These are phyloP conservation scores for Rosa persica DNA, from an alignment of 306 rosid species.

Conservation along the genomic window DNA sequence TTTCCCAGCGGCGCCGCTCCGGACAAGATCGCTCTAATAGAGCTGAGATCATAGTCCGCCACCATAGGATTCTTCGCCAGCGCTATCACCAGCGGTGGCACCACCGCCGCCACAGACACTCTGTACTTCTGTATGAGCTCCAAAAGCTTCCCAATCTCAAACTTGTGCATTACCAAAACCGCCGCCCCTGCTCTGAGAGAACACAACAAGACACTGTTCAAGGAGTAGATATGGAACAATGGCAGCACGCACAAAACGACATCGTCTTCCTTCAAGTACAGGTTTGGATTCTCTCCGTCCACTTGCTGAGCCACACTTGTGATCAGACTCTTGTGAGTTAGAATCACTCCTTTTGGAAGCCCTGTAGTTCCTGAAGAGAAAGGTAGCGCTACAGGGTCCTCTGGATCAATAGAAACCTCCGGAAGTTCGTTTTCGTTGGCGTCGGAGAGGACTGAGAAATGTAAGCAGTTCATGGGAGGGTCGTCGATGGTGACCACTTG, in stretches of 20 bases:
- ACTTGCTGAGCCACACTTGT: slow-evolving; percentile 93
- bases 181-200: slow-evolving; percentile 68
- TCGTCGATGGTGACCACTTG: slow-evolving; percentile 51
- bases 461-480: slow-evolving; percentile 64
- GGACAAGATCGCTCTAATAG: slow-evolving; percentile 56
- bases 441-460: slow-evolving; percentile 61
- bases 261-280: slow-evolving; percentile 51
- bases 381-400: slow-evolving; percentile 71
- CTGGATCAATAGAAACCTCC: slow-evolving; percentile 32
- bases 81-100: slow-evolving; percentile 82
- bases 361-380: slow-evolving; percentile 96
- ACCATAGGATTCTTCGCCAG: slow-evolving; percentile 72
- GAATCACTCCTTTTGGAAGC: slow-evolving; percentile 72
- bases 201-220: slow-evolving; percentile 61
- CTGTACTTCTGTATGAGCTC: slow-evolving; percentile 46
- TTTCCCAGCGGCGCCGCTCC: slow-evolving; percentile 95
- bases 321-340: slow-evolving; percentile 67
- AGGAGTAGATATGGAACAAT: slow-evolving; percentile 70
- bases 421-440: slow-evolving; percentile 41
- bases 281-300: slow-evolving; percentile 82
- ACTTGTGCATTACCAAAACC: slow-evolving; percentile 68
- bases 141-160: slow-evolving; percentile 66
- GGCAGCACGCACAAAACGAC: slow-evolving; percentile 84
- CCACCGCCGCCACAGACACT: slow-evolving; percentile 79
- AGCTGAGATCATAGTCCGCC: slow-evolving; percentile 62